phyloP scores from a whole-genome alignment of 2,329 filamentous ascomycete species.

The Venturia pyrina region DNA sequence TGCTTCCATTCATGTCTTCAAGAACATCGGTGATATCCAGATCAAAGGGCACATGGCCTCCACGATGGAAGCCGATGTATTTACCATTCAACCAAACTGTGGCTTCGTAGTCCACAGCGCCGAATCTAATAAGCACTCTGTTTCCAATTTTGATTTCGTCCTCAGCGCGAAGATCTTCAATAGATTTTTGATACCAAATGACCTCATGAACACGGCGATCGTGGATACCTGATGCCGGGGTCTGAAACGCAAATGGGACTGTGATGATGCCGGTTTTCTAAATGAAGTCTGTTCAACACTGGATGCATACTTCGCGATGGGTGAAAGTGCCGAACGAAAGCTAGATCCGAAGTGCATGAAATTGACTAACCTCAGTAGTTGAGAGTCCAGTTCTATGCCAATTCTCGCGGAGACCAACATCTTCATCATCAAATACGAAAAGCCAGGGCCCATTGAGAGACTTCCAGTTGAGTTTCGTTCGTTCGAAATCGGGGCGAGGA shows the following conservation, averaged over 20 bases:
- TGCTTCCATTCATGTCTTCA: constrained; percentile 9
- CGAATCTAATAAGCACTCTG: constrained; percentile 43
- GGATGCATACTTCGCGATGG: constrained; percentile 11
- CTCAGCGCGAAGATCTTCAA: constrained; percentile 40
- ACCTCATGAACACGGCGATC: constrained; percentile 55
- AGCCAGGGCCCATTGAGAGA: constrained; percentile 55
- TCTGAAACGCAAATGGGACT: constrained; percentile 58
- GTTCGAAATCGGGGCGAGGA: constrained; percentile 56
- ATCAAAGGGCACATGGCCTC: constrained; percentile 48
- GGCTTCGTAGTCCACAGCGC: constrained; percentile 53
- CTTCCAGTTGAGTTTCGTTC: constrained; percentile 45
- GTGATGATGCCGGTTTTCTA: constrained; percentile 39
- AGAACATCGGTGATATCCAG: constrained; percentile 45
- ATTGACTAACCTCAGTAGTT: constrained; percentile 14
- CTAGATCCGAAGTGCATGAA: too few relatives aligned
- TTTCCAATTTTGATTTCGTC: constrained; percentile 31
- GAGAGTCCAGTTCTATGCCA: constrained; percentile 43
- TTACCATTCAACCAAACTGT: constrained; percentile 46
- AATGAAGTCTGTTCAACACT: constrained; percentile 17
- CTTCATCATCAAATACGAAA: constrained; percentile 56
- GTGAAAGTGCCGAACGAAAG: too few relatives aligned
- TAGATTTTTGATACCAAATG: constrained; percentile 51
- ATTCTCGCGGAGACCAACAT: constrained; percentile 41
- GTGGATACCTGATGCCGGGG: constrained; percentile 51
- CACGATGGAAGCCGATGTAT: constrained; percentile 44